Percentiles rank a stretch among this genome's conserved stretches.
Conservation (phyloP, 2,329 filamentous ascomycete species). For the Rhinocladiella similis region DNA sequence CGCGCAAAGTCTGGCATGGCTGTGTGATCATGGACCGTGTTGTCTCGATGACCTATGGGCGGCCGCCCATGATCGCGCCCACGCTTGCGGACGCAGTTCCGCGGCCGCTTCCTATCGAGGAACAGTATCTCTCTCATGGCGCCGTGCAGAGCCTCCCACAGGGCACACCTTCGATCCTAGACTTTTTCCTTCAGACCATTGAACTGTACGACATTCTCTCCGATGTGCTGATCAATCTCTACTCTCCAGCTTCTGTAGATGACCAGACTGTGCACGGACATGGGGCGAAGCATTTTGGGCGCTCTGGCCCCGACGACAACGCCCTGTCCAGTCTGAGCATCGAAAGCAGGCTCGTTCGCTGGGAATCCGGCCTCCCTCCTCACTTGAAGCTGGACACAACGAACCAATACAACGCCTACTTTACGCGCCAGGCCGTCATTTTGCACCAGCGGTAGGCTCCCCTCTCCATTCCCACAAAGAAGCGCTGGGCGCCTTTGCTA, state of each 20-base stretch:
- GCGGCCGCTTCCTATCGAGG: background rate
- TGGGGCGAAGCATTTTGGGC: background rate
- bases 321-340: background rate
- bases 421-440: background rate
- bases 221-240: background rate
- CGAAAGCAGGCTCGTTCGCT: background rate
- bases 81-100: background rate
- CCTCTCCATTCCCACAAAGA: background rate
- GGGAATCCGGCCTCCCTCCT: background rate
- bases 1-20: conserved; percentile 30
- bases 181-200: background rate
- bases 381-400: background rate
- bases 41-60: background rate
- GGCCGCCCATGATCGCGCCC: background rate
- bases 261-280: background rate
- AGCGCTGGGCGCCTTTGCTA: too few relatives aligned
- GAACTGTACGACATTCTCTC: background rate
- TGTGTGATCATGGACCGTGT: background rate
- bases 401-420: too few relatives aligned
- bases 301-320: too few relatives aligned
- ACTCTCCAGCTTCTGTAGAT: background rate
- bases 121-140: background rate
- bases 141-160: background rate
- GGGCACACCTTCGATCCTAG: background rate
- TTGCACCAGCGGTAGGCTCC: background rate